phyloP scores from a whole-genome alignment of 805 yeast species.

The Blastobotrys parvus region DNA sequence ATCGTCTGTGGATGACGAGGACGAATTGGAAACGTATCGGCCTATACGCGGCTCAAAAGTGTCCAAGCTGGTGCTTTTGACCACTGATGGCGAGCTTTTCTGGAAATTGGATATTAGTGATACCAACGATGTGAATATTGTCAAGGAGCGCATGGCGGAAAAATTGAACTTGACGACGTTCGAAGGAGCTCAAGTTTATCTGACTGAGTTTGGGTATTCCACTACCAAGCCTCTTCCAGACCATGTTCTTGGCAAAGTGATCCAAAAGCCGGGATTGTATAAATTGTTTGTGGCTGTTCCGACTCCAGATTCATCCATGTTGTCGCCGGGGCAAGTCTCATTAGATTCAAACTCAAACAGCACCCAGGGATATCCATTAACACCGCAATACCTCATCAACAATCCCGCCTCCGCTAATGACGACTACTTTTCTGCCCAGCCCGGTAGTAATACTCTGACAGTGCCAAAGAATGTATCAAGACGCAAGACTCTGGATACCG shows the following conservation, averaged over 20 bases:
- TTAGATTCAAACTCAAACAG: constrained; percentile 5
- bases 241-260: constrained; percentile 6
- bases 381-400: constrained; percentile 60
- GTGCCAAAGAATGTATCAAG: neutral
- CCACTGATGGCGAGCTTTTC: constrained; percentile 54
- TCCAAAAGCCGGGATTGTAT: constrained; percentile 4
- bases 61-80: constrained; percentile 40
- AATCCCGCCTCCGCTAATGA: constrained; percentile 22
- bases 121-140: constrained; percentile 25
- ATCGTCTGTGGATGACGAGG: no score
- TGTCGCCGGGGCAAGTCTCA: constrained; percentile 10
- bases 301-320: constrained; percentile 6
- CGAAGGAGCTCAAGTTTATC: constrained; percentile 33
- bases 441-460: neutral
- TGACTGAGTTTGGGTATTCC: constrained; percentile 61
- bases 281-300: constrained; percentile 18
- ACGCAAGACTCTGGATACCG: neutral
- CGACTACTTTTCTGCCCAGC: constrained; percentile 3
- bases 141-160: constrained; percentile 35
- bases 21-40: constrained; percentile 28
- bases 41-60: constrained; percentile 28
- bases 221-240: constrained; percentile 25
- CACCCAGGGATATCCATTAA: constrained; percentile 41
- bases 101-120: constrained; percentile 37
- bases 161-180: constrained; percentile 27